Conservation (phyloP, 805 yeast genomes). For the Lipomyces orientalis region DNA sequence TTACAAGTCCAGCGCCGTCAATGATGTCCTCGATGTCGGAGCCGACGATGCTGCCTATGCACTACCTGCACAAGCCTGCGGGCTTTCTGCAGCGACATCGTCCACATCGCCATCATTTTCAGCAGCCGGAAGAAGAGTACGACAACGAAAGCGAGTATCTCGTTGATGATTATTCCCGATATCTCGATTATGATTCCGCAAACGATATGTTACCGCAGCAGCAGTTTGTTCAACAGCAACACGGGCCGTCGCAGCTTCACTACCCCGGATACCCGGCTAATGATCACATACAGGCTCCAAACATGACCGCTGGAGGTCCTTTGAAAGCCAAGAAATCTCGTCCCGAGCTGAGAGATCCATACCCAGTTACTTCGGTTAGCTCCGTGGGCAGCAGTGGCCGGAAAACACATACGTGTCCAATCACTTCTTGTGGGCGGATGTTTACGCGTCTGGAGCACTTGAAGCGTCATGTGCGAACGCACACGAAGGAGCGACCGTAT, state of each 20-base stretch:
- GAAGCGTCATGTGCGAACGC: slow-evolving; percentile 38
- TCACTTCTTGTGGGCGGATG: slow-evolving; percentile 33
- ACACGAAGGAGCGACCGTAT: slow-evolving; percentile 37
- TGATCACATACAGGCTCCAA: neutral
- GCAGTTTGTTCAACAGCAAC: slow-evolving; percentile 5
- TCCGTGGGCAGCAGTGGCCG: slow-evolving; percentile 20
- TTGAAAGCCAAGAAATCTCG: slow-evolving; percentile 12
- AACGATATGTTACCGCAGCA: slow-evolving; percentile 12
- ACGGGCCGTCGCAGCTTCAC: slow-evolving; percentile 6
- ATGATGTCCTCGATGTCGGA: slow-evolving; percentile 9
- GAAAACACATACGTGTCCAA: slow-evolving; percentile 35
- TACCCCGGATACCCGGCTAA: slow-evolving; percentile 8
- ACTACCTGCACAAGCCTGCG: neutral
- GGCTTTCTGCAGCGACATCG: neutral
- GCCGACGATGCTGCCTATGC: neutral
- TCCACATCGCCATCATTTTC: neutral
- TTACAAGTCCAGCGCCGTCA: slow-evolving; percentile 9
- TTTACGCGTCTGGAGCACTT: slow-evolving; percentile 36
- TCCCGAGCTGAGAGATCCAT: slow-evolving; percentile 5
- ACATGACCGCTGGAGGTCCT: neutral
- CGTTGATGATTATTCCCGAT: slow-evolving; percentile 20
- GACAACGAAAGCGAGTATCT: slow-evolving; percentile 20
- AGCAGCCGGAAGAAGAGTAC: slow-evolving; percentile 19
- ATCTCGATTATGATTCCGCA: slow-evolving; percentile 14
- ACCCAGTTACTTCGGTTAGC: slow-evolving; percentile 12